phyloP scores from a whole-genome alignment of 1,139 yeast species.

The Blastobotrys apis region DNA sequence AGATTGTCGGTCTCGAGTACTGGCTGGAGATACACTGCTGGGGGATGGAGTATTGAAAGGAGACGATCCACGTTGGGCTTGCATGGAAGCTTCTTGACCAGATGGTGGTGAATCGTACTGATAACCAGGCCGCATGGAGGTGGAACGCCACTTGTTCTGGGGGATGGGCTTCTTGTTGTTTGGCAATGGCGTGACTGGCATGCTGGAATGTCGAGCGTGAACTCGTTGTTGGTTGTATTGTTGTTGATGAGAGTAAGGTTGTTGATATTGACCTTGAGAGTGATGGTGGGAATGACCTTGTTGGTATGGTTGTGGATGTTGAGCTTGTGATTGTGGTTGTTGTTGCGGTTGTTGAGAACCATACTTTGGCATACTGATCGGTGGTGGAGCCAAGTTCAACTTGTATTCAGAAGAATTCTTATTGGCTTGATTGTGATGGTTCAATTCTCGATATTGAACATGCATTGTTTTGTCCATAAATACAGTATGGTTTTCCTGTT shows the following conservation, averaged over 20 bases:
- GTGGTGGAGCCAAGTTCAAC: constrained; percentile 28
- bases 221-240: too few relatives aligned
- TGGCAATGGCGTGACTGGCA: constrained; percentile 16
- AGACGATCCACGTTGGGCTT: constrained; percentile 12
- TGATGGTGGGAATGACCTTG: background rate
- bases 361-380: constrained; percentile 22
- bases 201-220: constrained; percentile 10
- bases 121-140: background rate
- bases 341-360: background rate
- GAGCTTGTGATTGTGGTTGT: background rate
- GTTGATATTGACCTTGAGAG: background rate
- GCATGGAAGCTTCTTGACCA: constrained; percentile 6
- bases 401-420: constrained; percentile 15
- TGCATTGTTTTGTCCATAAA: constrained; percentile 71
- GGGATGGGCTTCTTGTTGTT: background rate
- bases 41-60: constrained; percentile 10
- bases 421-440: constrained; percentile 30
- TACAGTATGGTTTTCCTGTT: constrained; percentile 66
- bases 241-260: background rate
- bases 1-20: constrained; percentile 6
- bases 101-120: constrained; percentile 1
- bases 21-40: constrained; percentile 5
- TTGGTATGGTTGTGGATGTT: background rate
- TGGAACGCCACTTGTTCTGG: constrained; percentile 4
- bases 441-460: constrained; percentile 70